Conservation (phyloP, 257 asterid species). For the Capsicum baccatum region DNA sequence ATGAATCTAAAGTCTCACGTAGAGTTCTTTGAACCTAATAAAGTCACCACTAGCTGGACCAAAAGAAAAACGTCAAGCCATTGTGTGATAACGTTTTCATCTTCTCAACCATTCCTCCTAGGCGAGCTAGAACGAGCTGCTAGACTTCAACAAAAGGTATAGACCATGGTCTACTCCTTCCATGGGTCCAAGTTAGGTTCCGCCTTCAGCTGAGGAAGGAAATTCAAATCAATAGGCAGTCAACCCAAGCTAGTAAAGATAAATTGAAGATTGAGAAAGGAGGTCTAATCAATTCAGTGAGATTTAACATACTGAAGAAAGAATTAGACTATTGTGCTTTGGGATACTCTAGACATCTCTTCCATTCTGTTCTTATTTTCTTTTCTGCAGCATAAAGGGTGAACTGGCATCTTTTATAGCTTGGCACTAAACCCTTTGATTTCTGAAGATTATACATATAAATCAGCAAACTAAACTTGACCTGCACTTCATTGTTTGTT, state of each 20-base stretch:
- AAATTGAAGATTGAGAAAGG: slow-evolving; percentile 10
- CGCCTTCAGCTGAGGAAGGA: background rate
- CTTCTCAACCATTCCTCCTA: background rate
- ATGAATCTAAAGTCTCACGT: background rate
- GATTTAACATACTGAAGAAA: background rate
- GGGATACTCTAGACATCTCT: background rate
- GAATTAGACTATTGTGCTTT: background rate
- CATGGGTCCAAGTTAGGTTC: background rate
- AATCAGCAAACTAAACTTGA: background rate
- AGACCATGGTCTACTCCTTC: background rate
- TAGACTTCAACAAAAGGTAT: background rate
- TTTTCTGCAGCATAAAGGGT: background rate
- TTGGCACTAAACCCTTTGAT: background rate
- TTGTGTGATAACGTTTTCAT: background rate
- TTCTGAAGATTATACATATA: slow-evolving; percentile 17
- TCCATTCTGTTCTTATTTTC: background rate
- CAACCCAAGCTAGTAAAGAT: background rate
- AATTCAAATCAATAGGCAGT: background rate
- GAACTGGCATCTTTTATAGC: background rate
- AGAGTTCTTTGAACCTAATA: background rate
- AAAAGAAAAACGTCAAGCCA: background rate
- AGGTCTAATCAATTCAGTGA: background rate
- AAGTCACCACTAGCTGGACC: background rate
- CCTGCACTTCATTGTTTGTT: slow-evolving; percentile 11
- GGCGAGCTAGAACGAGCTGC: background rate